Conservation (phyloP, 352 stramenopile genomes). For the Globisporangium takayamanum region DNA sequence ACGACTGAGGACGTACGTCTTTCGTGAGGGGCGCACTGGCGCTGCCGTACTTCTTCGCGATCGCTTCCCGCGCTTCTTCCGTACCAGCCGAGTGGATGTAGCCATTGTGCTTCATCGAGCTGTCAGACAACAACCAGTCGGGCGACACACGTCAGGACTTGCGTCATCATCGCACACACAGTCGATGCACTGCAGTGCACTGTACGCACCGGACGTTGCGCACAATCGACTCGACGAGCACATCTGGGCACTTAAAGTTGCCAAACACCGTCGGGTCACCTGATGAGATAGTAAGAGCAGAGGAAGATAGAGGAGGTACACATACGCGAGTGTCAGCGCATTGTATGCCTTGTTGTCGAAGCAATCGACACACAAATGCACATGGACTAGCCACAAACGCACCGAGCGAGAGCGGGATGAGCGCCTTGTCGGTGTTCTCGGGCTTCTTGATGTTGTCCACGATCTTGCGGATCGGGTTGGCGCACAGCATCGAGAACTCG, state of each 20-base stretch:
- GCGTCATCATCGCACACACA: not conserved
- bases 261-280: constrained; percentile 91
- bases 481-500: constrained; percentile 55
- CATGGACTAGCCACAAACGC: constrained; percentile 14
- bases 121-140: constrained; percentile 7
- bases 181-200: not conserved
- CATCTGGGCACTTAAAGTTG: constrained; percentile 88
- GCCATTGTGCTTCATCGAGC: constrained; percentile 83
- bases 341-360: not conserved
- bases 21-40: constrained; percentile 52
- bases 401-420: constrained; percentile 91
- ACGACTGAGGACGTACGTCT: constrained; percentile 32
- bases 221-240: constrained; percentile 75
- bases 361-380: not conserved
- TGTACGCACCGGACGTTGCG: constrained; percentile 42
- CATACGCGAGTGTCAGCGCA: not conserved
- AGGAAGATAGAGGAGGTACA: constrained; percentile 4
- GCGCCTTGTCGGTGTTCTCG: constrained; percentile 77
- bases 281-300: constrained; percentile 9
- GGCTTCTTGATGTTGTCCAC: constrained; percentile 93
- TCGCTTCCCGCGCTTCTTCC: constrained; percentile 75
- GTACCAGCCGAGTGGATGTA: constrained; percentile 92
- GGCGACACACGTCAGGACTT: not conserved
- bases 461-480: constrained; percentile 93
- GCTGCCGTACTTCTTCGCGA: constrained; percentile 81